These are phyloP conservation scores for Salinomyces thailandicus DNA, from an alignment of 2,329 filamentous ascomycete species.

Conservation along the genomic window DNA sequence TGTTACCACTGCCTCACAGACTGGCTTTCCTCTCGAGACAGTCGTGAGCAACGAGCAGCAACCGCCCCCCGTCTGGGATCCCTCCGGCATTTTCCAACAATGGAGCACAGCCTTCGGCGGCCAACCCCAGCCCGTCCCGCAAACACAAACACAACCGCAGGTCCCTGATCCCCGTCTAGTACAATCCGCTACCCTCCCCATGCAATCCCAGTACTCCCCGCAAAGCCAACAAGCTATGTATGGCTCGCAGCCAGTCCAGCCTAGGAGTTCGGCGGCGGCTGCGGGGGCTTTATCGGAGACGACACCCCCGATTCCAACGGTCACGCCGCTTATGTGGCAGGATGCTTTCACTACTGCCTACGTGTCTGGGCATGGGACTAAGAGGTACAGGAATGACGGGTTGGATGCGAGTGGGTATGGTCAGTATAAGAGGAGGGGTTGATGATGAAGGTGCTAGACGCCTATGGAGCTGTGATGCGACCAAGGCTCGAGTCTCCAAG, in stretches of 20 bases:
- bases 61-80: slow-evolving; percentile 23
- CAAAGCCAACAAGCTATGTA: slow-evolving; percentile 14
- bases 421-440: slow-evolving; percentile 4
- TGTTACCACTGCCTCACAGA: slow-evolving; percentile 13
- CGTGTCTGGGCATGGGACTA: slow-evolving; percentile 29
- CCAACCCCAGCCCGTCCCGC: slow-evolving; percentile 34
- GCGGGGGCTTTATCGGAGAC: not conserved
- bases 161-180: slow-evolving; percentile 11
- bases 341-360: slow-evolving; percentile 34
- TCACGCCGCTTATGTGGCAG: slow-evolving; percentile 43
- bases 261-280: slow-evolving; percentile 5
- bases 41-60: slow-evolving; percentile 20
- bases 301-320: slow-evolving; percentile 17
- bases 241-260: slow-evolving; percentile 13
- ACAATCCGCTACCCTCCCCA: not conserved
- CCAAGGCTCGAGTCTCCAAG: too few relatives aligned
- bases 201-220: slow-evolving; percentile 26
- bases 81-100: slow-evolving; percentile 50
- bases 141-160: slow-evolving; percentile 8
- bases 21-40: slow-evolving; percentile 16
- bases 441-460: too few relatives aligned
- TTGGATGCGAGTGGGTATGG: slow-evolving; percentile 10
- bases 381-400: slow-evolving; percentile 37
- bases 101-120: slow-evolving; percentile 87
- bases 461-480: too few relatives aligned